A percentile compares a stretch with the other conserved stretches of the same genome.
Conservation (phyloP, 2,329 filamentous ascomycete species). For the Colletotrichum chrysophilum region DNA sequence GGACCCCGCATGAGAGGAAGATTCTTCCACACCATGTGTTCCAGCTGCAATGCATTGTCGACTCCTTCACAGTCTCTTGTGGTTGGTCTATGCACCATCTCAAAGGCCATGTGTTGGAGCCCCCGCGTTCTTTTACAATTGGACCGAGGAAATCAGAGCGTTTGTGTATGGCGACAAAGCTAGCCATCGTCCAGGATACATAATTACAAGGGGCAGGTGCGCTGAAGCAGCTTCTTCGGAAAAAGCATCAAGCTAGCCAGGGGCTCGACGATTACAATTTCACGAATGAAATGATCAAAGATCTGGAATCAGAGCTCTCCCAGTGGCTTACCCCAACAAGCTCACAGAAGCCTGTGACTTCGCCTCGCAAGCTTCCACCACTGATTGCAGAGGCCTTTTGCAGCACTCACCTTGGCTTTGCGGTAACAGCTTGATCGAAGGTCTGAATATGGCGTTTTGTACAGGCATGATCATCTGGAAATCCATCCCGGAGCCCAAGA, state of each 20-base stretch:
- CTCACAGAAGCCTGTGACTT: background rate
- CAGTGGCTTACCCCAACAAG: too few species aligned
- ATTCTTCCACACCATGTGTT: background rate
- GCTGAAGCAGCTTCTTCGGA: background rate
- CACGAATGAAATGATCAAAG: too few species aligned
- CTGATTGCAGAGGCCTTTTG: background rate
- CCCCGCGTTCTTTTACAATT: background rate
- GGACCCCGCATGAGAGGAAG: background rate
- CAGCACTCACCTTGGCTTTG: background rate
- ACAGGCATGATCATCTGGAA: background rate
- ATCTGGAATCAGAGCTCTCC: background rate
- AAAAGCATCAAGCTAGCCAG: too few species aligned
- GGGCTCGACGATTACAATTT: too few species aligned
- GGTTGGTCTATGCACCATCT: background rate
- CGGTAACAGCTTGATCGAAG: background rate
- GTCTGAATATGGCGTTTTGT: background rate
- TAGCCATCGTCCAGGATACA: background rate
- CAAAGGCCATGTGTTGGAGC: background rate
- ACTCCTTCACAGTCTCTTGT: background rate
- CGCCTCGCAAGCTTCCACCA: background rate
- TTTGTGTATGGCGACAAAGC: background rate
- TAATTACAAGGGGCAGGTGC: background rate
- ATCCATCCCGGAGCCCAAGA: background rate
- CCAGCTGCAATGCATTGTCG: background rate
- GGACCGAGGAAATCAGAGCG: background rate